Evolutionary conservation across 805 yeast species (phyloP).

Genomic region (Maudiozyma bulderi): DNA sequence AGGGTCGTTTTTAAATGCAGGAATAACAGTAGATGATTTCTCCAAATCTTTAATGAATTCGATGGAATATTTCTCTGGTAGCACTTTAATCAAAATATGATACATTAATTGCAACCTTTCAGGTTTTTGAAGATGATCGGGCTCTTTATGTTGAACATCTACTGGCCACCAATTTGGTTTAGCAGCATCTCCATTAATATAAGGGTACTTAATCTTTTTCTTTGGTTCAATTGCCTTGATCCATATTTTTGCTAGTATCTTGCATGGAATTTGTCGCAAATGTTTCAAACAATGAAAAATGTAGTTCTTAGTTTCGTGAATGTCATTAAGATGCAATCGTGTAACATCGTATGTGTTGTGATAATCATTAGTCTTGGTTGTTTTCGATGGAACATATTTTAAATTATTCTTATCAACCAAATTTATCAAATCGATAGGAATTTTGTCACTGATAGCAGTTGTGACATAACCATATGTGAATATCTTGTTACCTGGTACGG

Average conservation of each 20-base stretch:
- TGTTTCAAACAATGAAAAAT: constrained; percentile 24
- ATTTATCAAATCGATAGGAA: background rate
- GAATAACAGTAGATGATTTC: constrained; percentile 10
- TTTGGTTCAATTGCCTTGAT: constrained; percentile 54
- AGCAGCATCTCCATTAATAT: constrained; percentile 39
- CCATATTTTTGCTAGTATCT: constrained; percentile 57
- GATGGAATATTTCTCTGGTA: constrained; percentile 10
- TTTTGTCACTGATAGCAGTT: background rate
- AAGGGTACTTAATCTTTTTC: constrained; percentile 56
- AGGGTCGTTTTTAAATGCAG: constrained; percentile 11
- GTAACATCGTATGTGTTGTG: background rate
- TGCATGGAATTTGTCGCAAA: constrained; percentile 48
- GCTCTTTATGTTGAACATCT: constrained; percentile 51
- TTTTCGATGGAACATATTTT: background rate
- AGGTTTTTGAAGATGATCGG: constrained; percentile 57
- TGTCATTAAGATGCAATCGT: no score
- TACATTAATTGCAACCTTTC: constrained; percentile 46
- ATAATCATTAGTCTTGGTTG: background rate
- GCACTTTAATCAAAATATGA: constrained; percentile 23
- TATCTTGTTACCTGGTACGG: background rate
- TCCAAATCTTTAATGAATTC: constrained; percentile 11
- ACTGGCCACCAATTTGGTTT: constrained; percentile 70
- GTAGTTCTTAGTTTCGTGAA: background rate
- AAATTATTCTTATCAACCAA: background rate
- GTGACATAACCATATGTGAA: background rate